phyloP scores from a whole-genome alignment of 192 early-diverging fungal species.

The Coemansia sp. region DNA sequence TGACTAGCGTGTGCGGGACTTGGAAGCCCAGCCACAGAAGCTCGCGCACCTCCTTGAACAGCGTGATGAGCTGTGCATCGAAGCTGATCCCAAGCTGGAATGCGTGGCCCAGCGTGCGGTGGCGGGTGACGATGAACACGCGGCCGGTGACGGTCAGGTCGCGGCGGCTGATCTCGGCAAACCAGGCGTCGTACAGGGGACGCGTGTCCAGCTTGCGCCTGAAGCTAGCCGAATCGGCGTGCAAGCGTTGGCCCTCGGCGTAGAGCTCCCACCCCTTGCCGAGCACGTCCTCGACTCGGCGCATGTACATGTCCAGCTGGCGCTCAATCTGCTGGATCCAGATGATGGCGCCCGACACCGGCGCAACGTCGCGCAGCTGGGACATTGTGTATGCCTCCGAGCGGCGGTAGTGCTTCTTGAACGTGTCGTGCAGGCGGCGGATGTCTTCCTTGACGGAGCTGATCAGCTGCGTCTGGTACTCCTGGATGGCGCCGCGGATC shows the following conservation, averaged over 20 bases:
- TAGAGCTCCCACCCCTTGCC: conserved; percentile 97
- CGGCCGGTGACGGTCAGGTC: conserved; percentile 83
- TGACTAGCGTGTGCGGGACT: conserved; percentile 86
- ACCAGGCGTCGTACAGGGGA: conserved; percentile 90
- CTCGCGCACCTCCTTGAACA: conserved; percentile 99
- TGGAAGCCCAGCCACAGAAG: conserved; percentile 93
- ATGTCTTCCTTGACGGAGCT: conserved; percentile 99
- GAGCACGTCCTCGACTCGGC: conserved; percentile 94
- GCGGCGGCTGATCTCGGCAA: conserved; percentile 73
- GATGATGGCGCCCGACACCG: conserved; percentile 89
- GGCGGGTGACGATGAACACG: conserved; percentile 84
- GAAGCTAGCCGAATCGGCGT: conserved; percentile 85
- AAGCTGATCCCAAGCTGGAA: conserved; percentile 90
- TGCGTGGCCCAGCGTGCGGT: conserved; percentile 66
- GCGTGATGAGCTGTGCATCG: conserved; percentile 87
- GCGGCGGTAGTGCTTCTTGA: conserved; percentile 85
- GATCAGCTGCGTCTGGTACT: conserved; percentile 98
- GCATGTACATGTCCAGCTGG: conserved; percentile 94
- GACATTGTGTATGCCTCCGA: conserved; percentile 88
- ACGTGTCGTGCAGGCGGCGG: conserved; percentile 90
- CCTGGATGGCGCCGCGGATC: conserved; percentile 99
- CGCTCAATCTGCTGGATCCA: conserved; percentile 98
- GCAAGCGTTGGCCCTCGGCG: conserved; percentile 92
- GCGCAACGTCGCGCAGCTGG: conserved; percentile 87
- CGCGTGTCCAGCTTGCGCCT: conserved; percentile 90